Evolutionary conservation across 306 rosid genomes (phyloP).

Genomic region (Clitoria ternatea): DNA sequence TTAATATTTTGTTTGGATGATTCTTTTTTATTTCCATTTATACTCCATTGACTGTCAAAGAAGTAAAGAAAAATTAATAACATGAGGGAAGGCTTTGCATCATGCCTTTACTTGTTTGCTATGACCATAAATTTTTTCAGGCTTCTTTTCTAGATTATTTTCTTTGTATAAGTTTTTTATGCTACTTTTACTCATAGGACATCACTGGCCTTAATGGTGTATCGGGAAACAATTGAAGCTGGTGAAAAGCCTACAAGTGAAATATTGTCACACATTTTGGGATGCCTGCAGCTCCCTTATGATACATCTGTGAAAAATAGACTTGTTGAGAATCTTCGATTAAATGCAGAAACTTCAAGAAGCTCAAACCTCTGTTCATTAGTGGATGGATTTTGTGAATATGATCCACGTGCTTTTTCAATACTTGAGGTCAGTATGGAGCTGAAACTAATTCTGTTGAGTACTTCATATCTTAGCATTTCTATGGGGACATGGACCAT

Average conservation of each 20-base stretch:
- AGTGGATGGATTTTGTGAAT: conserved; percentile 91
- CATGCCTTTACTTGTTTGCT: not conserved
- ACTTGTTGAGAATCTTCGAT: conserved; percentile 71
- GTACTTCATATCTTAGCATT: not conserved
- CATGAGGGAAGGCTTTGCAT: not conserved
- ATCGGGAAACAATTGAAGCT: conserved; percentile 69
- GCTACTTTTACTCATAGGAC: conserved; percentile 54
- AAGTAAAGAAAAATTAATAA: conserved; percentile 2
- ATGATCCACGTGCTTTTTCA: conserved; percentile 87
- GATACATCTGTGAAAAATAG: conserved; percentile 53
- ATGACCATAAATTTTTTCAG: conserved; percentile 14
- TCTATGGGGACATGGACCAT: conserved; percentile 19
- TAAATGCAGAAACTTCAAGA: conserved; percentile 45
- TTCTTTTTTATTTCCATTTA: not conserved
- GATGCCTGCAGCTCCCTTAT: conserved; percentile 80
- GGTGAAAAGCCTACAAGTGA: conserved; percentile 68
- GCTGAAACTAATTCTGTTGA: conserved; percentile 16
- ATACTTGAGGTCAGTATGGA: conserved; percentile 75
- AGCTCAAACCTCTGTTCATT: conserved; percentile 66
- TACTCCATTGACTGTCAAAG: not conserved
- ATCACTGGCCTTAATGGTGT: conserved; percentile 73
- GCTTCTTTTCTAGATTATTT: conserved; percentile 28
- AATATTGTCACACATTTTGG: conserved; percentile 73
- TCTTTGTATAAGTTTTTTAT: conserved; percentile 19
- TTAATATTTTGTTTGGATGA: not conserved